These are phyloP conservation scores for Trichocomaceae sp. DNA, from an alignment of 2,329 filamentous ascomycete genomes.

Conservation along the genomic window DNA sequence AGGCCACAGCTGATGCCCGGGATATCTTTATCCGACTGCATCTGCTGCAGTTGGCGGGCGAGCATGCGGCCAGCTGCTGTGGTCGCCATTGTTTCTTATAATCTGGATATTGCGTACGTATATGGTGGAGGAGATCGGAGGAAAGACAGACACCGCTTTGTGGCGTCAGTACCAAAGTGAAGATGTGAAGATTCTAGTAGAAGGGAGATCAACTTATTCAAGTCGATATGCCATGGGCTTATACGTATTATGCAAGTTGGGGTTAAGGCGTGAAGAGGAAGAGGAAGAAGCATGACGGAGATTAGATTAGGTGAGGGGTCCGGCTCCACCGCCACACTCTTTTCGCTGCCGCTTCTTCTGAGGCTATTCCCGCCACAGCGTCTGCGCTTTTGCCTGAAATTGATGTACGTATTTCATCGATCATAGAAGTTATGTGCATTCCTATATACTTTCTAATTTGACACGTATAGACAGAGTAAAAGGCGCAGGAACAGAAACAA, in stretches of 20 bases:
- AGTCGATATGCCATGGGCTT: too few species aligned
- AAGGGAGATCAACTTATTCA: too few species aligned
- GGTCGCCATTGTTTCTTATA: slow-evolving; percentile 33
- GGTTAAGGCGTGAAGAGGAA: background rate
- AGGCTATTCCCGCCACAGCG: slow-evolving; percentile 8
- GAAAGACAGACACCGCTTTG: too few species aligned
- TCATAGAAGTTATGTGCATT: background rate
- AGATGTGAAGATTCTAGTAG: too few species aligned
- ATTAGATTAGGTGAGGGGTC: background rate
- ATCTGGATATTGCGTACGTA: background rate
- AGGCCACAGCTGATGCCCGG: slow-evolving; percentile 91
- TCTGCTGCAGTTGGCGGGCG: slow-evolving; percentile 81
- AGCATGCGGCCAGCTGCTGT: slow-evolving; percentile 56
- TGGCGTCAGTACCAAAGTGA: too few species aligned
- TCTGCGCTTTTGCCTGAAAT: background rate
- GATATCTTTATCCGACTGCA: slow-evolving; percentile 85
- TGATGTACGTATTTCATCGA: background rate
- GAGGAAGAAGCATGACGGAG: background rate
- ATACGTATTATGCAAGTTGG: background rate
- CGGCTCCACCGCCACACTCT: slow-evolving; percentile 12
- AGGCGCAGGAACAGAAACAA: background rate
- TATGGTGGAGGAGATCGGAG: background rate
- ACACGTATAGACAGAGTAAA: background rate
- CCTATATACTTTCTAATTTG: background rate
- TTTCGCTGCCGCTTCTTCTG: slow-evolving; percentile 2